Evolutionary conservation across 148 eudicot genomes (phyloP).

Genomic region (Rhododendron henanense): DNA sequence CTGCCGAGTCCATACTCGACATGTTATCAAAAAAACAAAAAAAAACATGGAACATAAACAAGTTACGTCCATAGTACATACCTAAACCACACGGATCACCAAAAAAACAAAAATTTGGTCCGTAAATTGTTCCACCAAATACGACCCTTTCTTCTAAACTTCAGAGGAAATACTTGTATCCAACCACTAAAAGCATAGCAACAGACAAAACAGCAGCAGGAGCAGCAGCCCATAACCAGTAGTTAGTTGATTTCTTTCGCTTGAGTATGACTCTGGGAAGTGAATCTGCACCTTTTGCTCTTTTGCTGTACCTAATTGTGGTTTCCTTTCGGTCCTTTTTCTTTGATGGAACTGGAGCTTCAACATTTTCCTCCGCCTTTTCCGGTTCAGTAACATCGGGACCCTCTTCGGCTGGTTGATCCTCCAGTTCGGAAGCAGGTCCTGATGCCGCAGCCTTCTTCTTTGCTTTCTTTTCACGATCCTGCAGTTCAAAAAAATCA

Average conservation of each 20-base stretch:
- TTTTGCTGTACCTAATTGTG: slow-evolving; percentile 26
- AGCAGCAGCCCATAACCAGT: slow-evolving; percentile 59
- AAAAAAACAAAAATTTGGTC: slow-evolving; percentile 10
- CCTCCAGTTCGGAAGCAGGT: slow-evolving; percentile 38
- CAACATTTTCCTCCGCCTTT: slow-evolving; percentile 35
- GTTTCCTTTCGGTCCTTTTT: slow-evolving; percentile 44
- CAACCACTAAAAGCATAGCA: slow-evolving; percentile 42
- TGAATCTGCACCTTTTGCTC: slow-evolving; percentile 43
- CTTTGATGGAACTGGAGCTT: slow-evolving; percentile 36
- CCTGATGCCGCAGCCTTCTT: slow-evolving; percentile 56
- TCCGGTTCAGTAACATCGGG: slow-evolving; percentile 34
- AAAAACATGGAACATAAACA: background rate
- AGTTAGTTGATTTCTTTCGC: slow-evolving; percentile 64
- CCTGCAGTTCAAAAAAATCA: slow-evolving; percentile 37
- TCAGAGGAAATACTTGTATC: slow-evolving; percentile 37
- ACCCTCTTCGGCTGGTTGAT: slow-evolving; percentile 29
- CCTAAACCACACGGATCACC: slow-evolving; percentile 3
- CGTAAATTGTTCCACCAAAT: background rate
- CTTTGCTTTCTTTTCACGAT: slow-evolving; percentile 68
- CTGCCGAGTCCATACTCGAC: background rate
- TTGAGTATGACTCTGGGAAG: slow-evolving; percentile 57
- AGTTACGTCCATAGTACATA: background rate
- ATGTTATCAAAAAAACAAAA: background rate
- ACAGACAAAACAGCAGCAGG: slow-evolving; percentile 34
- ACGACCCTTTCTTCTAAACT: background rate